Conservation (phyloP, 805 yeast genomes). For the Ogataea allantospora region DNA sequence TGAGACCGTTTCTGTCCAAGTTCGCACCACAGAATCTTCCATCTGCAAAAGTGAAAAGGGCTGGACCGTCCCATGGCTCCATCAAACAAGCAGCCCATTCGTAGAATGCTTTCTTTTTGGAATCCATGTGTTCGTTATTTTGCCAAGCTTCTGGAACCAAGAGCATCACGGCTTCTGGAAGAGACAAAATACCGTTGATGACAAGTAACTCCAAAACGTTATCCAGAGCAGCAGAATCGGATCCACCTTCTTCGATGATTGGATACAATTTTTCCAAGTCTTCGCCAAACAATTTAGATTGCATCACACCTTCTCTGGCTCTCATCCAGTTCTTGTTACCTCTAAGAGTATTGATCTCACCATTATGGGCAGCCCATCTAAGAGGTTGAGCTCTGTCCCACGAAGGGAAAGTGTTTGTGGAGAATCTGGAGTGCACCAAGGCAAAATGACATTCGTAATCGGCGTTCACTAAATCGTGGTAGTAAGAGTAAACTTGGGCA, state of each 20-base stretch:
- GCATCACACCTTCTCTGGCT: conserved; percentile 96
- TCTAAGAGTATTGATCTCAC: conserved; percentile 95
- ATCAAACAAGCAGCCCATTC: conserved; percentile 99
- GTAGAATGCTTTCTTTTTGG: conserved; percentile 89
- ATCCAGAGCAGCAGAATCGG: conserved; percentile 97
- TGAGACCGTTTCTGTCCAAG: conserved; percentile 92
- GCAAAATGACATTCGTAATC: conserved; percentile 95
- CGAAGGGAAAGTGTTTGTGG: conserved; percentile 98
- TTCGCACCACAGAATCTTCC: conserved; percentile 98
- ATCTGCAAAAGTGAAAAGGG: conserved; percentile 92
- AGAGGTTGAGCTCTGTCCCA: conserved; percentile 99
- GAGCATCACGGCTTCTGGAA: conserved; percentile 97
- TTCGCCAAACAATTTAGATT: conserved; percentile 81
- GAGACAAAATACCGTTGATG: conserved; percentile 84
- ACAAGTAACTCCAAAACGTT: conserved; percentile 90
- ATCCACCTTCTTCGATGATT: conserved; percentile 96
- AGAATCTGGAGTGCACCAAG: conserved; percentile 93
- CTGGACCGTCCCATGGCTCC: conserved; percentile 99
- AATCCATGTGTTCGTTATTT: conserved; percentile 81
- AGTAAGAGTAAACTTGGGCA: conserved; percentile 90
- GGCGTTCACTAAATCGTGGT: conserved; percentile 87
- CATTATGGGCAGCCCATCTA: conserved; percentile 97
- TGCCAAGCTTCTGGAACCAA: conserved; percentile 99
- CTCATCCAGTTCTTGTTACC: conserved; percentile 99
- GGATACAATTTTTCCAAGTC: conserved; percentile 90